These are phyloP conservation scores for Entophlyctis helioformis DNA, from an alignment of 192 early-diverging fungal genomes.

Conservation along the genomic window DNA sequence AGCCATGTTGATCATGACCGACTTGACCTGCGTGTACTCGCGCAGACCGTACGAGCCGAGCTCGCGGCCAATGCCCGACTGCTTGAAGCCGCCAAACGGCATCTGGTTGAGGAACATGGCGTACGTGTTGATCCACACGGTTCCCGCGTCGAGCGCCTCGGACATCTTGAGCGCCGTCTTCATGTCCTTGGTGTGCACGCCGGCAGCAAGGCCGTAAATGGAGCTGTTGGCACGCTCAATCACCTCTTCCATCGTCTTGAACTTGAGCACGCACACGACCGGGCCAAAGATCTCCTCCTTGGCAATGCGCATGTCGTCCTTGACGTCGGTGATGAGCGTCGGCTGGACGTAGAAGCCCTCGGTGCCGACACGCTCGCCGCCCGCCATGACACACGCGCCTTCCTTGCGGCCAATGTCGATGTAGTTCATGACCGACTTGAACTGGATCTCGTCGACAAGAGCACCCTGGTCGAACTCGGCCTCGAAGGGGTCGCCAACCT, in stretches of 20 bases:
- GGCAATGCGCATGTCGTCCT: slow-evolving; percentile 51
- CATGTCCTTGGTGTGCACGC: slow-evolving; percentile 75
- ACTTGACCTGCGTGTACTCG: slow-evolving; percentile 52
- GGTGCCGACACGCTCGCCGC: slow-evolving; percentile 25
- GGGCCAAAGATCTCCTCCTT: slow-evolving; percentile 90
- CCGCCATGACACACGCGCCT: slow-evolving; percentile 37
- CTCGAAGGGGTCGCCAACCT: slow-evolving; percentile 33
- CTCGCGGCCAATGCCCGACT: slow-evolving; percentile 65
- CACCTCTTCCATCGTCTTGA: slow-evolving; percentile 64
- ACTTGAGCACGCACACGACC: slow-evolving; percentile 65
- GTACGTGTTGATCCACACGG: slow-evolving; percentile 36
- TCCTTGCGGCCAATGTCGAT: slow-evolving; percentile 50
- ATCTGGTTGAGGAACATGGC: slow-evolving; percentile 11
- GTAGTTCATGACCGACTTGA: slow-evolving; percentile 36
- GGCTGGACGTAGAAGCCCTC: slow-evolving; percentile 67
- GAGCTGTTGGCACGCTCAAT: slow-evolving; percentile 66
- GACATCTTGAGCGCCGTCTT: slow-evolving; percentile 13
- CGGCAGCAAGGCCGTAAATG: slow-evolving; percentile 69
- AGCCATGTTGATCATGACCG: slow-evolving; percentile 1
- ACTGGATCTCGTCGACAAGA: slow-evolving; percentile 39
- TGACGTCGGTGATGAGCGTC: slow-evolving; percentile 63
- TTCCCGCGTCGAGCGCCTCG: slow-evolving; percentile 25
- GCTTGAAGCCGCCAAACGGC: slow-evolving; percentile 65
- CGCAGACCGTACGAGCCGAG: slow-evolving; percentile 49
- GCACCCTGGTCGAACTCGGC: slow-evolving; percentile 27